Evolutionary conservation across 2,329 filamentous ascomycete species (phyloP), one percentile per base, ranked within the genome.

Genomic region (Cadophora sp.): DNA sequence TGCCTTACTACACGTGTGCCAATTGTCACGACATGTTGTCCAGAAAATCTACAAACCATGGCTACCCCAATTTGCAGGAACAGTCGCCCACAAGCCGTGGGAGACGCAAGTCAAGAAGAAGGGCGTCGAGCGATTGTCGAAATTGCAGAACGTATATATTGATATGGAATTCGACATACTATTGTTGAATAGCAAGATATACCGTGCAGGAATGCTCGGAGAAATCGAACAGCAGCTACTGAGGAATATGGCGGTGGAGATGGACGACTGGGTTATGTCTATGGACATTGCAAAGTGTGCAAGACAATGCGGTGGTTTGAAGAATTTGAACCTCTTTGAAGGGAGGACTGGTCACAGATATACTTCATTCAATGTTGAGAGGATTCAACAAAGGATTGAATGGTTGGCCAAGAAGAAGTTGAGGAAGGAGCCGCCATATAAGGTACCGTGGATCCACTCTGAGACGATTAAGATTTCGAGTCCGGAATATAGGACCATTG

Each of bases 1-100:
- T 22, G 27, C 69, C 1, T 51, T 73, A 5, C 61, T 71, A 19
- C 69, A 72, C 22, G 72, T 70, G 48, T 67, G 64, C 62, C 65
- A 60, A 43, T 51, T 69, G 48, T 71, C 69, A 0, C 62, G 69
- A 60, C 51, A 68, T 16, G 69, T 67, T 11, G 34, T 48, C n/a
- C n/a, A 22, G n/a, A 48, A 22, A 22, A 12, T 22, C 1, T 48
- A 48, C 19, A 48, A 48, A 22, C 43, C 43, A 48, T 48, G 43
- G 43, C 19, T 22, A 7, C 43, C 43, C 19, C 43, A 48, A 22
- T 48, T 48, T 6, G n/a, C 19, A n/a, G 19, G 43, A 22, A 48
- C 43, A 48, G 19, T 48, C 19, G 43, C 43, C 19, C 12, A 19
- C 16, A 1, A 43, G 40, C 40, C 40, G 5, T 22, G 43, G 43